Evolutionary conservation across 768 basidiomycete genomes (phyloP).

Genomic region (Tricholoma flavovirens): DNA sequence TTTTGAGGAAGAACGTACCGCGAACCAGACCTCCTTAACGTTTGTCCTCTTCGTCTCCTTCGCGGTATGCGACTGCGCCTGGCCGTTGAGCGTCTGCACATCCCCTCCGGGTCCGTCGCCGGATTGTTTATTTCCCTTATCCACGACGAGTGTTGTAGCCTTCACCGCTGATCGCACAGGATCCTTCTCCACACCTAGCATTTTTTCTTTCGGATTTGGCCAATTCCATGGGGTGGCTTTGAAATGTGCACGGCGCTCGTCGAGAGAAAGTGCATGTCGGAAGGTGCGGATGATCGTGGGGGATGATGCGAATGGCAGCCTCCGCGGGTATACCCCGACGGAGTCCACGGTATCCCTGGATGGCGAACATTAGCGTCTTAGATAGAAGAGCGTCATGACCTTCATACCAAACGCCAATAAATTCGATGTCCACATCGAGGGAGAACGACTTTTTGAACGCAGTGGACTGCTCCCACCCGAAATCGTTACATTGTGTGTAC

Average conservation of each 20-base stretch:
- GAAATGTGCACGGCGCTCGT: background rate
- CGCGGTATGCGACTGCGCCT: background rate
- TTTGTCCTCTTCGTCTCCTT: background rate
- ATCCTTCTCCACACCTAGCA: background rate
- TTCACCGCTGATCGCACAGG: background rate
- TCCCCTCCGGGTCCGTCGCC: background rate
- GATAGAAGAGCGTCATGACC: background rate
- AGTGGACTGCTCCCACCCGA: slow-evolving; percentile 4
- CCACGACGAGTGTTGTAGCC: background rate
- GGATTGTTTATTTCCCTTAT: background rate
- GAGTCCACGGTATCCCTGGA: background rate
- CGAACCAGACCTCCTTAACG: background rate
- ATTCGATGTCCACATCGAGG: background rate
- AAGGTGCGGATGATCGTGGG: background rate
- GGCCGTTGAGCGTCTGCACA: background rate
- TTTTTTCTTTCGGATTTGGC: background rate
- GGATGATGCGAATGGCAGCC: background rate
- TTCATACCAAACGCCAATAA: background rate
- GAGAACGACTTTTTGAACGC: slow-evolving; percentile 6
- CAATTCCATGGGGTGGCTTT: background rate
- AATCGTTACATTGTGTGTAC: slow-evolving; percentile 1
- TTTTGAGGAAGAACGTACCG: background rate
- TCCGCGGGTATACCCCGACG: background rate
- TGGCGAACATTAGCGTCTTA: background rate
- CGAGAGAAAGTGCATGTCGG: background rate